Percentiles rank a stretch among this genome's conserved stretches.
Evolutionary conservation across 139 green algal species (phyloP).

Genomic region (Chlamydomonas applanata): DNA sequence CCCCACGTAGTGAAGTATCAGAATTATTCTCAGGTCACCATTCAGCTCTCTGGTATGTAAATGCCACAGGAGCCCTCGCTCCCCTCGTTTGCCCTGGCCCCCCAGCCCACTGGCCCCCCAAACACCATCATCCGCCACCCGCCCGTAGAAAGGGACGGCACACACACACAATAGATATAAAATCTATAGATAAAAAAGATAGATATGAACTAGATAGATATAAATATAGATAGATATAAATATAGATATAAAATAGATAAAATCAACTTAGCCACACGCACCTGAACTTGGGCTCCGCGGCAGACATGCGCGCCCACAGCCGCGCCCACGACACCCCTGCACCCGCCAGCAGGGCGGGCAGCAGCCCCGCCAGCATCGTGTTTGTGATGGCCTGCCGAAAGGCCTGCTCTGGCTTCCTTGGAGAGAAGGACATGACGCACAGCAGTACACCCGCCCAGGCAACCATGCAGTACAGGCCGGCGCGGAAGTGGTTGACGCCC

Average conservation of each 20-base stretch:
- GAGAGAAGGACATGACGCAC: constrained; percentile 19
- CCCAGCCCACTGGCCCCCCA: background rate
- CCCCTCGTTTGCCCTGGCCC: background rate
- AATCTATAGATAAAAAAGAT: too few species aligned
- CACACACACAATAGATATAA: too few species aligned
- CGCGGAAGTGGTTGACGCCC: constrained; percentile 52
- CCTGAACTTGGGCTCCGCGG: too few species aligned
- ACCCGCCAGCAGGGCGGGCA: background rate
- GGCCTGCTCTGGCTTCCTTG: background rate
- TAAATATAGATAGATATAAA: too few species aligned
- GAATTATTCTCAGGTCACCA: background rate
- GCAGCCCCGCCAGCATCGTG: background rate
- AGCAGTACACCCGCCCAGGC: constrained; percentile 32
- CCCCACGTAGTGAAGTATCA: background rate
- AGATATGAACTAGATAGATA: too few species aligned
- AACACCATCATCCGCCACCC: background rate
- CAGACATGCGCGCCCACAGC: background rate
- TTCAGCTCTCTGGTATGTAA: background rate
- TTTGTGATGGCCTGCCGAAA: too few species aligned
- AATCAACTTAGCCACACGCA: background rate
- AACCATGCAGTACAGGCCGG: constrained; percentile 36
- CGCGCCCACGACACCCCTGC: background rate
- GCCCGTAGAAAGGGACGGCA: too few species aligned
- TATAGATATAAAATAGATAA: too few species aligned
- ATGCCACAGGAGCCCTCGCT: background rate